Base-by-base conservation (phyloP, 345 rosid species). In the Salix suchowensis region DNA sequence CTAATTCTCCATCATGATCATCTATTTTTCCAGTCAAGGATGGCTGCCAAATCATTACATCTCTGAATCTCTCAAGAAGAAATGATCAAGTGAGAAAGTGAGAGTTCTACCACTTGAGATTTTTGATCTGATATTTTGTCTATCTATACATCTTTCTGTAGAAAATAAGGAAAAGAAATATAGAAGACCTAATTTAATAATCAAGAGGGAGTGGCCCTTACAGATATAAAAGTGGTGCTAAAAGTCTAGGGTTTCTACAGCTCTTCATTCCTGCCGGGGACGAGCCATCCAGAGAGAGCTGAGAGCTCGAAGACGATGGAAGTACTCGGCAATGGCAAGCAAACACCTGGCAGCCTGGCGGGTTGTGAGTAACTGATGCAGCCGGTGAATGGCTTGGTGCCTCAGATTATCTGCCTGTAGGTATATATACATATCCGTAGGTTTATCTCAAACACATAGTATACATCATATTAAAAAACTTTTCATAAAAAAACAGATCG, bases 331-430 rank as follows among this genome's bases (percentile, higher is more conserved):
- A 0, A 92, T 86, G 0, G 94, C 97, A 65, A 96, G 77, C 71
- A 96, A 74, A 79, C 98, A 89, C 65, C 96, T 84, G 14, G 99
- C 99, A 28, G 92, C 88, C 84, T 96, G 99, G 37, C 93, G 92
- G 34, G 86, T 90, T 21, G 99, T 94, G 62, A 96, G 80, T 71
- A 94, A 30, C 62, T 94, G 97, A 48, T 86, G 85, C 74, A 96
- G 81, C 70, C 94, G 89, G 68, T 90, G 97, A 32, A 96, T 54
- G 39, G 91, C 89, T 72, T 94, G 98, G 76, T 90, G 97, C 87
- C 99, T 94, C 91, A 96, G 64, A 82, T 89, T 86, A 81, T 96
- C 99, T 23, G 96, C 99, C 99, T 96, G 98, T 84, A 86, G 86
- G 88, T 87, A 23, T 42, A 11, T 39, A 40, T 9, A 40, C 8